These are phyloP conservation scores for Zizania latifolia DNA, from an alignment of 176 grass and related monocot species.

Conservation along the genomic window DNA sequence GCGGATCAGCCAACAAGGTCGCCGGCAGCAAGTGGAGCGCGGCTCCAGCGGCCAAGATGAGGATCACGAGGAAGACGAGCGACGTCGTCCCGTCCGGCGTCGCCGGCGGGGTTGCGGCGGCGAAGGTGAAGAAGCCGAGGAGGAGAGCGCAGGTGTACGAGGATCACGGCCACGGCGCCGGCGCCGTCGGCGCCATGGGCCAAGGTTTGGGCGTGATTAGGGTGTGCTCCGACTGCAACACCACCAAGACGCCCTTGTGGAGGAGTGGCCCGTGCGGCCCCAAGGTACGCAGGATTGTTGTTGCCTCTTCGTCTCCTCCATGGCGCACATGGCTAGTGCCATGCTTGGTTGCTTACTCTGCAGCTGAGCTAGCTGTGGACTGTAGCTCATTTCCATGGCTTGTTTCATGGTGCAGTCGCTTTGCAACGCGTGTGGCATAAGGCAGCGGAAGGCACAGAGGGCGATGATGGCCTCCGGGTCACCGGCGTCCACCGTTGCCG, in stretches of 20 bases:
- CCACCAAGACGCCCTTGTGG: conserved; percentile 96
- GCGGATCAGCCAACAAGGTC: neutral
- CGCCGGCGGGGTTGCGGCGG: neutral
- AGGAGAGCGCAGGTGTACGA: conserved; percentile 30
- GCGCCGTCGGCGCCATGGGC: neutral
- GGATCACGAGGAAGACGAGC: conserved; percentile 73
- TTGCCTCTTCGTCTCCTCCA: neutral
- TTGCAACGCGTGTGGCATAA: conserved; percentile 94
- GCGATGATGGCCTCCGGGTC: conserved; percentile 56
- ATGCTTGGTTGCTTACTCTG: neutral
- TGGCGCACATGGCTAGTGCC: neutral
- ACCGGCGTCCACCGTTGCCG: neutral
- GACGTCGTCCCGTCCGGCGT: conserved; percentile 24
- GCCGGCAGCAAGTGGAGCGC: conserved; percentile 34
- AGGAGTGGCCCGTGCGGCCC: conserved; percentile 94
- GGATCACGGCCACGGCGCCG: conserved; percentile 4
- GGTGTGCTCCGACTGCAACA: conserved; percentile 95
- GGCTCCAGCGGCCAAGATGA: conserved; percentile 56
- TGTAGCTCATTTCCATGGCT: neutral
- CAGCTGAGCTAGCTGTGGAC: too few relatives aligned
- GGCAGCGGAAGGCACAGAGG: conserved; percentile 87
- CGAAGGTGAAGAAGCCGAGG: conserved; percentile 53
- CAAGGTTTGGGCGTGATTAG: conserved; percentile 55
- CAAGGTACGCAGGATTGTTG: conserved; percentile 63
- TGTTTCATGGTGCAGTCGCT: conserved; percentile 80